These are phyloP conservation scores for Candida qinlingensis DNA, from an alignment of 805 yeast genomes.

Conservation along the genomic window DNA sequence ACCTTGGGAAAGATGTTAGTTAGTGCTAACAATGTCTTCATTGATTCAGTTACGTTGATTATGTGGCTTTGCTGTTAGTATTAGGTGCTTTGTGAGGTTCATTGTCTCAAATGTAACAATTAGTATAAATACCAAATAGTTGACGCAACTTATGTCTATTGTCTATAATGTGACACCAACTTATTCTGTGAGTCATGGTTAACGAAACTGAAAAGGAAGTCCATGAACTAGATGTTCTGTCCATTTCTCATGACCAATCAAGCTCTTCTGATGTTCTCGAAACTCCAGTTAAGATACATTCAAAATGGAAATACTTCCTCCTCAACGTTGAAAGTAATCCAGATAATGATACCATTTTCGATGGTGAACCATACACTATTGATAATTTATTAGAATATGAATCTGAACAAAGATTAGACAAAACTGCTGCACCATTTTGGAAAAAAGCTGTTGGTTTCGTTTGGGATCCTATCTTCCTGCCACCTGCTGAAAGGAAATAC, in stretches of 20 bases:
- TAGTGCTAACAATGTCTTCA: too few species aligned
- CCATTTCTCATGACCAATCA: neutral
- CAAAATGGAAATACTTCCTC: neutral
- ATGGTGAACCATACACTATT: constrained; percentile 9
- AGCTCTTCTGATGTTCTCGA: neutral
- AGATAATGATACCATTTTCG: constrained; percentile 5
- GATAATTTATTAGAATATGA: constrained; percentile 4
- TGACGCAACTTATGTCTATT: too few species aligned
- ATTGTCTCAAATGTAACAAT: too few species aligned
- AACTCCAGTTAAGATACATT: neutral
- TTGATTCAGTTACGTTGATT: too few species aligned
- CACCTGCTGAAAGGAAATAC: constrained; percentile 5
- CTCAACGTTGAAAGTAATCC: neutral
- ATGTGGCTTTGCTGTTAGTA: too few species aligned
- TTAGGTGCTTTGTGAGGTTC: too few species aligned
- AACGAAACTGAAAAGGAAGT: neutral
- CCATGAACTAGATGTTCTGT: neutral
- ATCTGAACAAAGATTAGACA: neutral
- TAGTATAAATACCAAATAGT: too few species aligned
- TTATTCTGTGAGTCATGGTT: neutral
- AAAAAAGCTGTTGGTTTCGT: constrained; percentile 5
- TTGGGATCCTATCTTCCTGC: constrained; percentile 9
- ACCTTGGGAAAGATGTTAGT: too few species aligned
- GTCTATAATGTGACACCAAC: too few species aligned
- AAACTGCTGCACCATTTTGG: constrained; percentile 5